Conservation (phyloP, 2,329 filamentous ascomycete species). For the Hymenoscyphus repandus region DNA sequence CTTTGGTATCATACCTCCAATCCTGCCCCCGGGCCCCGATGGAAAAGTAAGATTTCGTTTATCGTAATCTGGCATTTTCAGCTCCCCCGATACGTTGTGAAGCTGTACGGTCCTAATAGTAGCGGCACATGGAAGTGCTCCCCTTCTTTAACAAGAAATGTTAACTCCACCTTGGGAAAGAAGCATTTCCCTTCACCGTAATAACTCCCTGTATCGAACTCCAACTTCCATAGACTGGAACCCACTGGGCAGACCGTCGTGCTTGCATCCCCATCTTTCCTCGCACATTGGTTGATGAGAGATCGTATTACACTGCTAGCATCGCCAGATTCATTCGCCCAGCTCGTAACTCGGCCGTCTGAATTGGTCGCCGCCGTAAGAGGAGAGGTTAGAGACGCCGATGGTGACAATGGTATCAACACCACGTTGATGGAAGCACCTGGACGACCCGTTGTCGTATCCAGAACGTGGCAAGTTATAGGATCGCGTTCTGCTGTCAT, state of each 20-base stretch:
- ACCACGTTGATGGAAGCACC: slow-evolving; percentile 60
- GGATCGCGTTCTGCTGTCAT: slow-evolving; percentile 39
- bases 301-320: not conserved
- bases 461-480: slow-evolving; percentile 84
- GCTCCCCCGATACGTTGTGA: slow-evolving; percentile 76
- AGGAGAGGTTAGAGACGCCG: slow-evolving; percentile 44
- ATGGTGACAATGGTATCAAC: slow-evolving; percentile 16
- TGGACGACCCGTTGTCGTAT: slow-evolving; percentile 70
- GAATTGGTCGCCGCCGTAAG: slow-evolving; percentile 57
- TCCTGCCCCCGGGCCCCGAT: not conserved
- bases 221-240: slow-evolving; percentile 54
- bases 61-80: slow-evolving; percentile 32
- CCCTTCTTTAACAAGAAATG: slow-evolving; percentile 44
- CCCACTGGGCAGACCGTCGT: slow-evolving; percentile 21
- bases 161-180: slow-evolving; percentile 51
- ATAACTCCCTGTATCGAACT: slow-evolving; percentile 68
- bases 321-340: slow-evolving; percentile 36
- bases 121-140: slow-evolving; percentile 79
- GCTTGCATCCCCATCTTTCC: slow-evolving; percentile 2
- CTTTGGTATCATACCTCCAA: not conserved
- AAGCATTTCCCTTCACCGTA: slow-evolving; percentile 59
- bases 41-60: not conserved
- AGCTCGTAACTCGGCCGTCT: slow-evolving; percentile 68
- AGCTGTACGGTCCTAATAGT: slow-evolving; percentile 72
- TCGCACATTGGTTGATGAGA: slow-evolving; percentile 15